Base-by-base conservation (phyloP, 2,329 filamentous ascomycete genomes). In the Aspergillus aculeatinus region DNA sequence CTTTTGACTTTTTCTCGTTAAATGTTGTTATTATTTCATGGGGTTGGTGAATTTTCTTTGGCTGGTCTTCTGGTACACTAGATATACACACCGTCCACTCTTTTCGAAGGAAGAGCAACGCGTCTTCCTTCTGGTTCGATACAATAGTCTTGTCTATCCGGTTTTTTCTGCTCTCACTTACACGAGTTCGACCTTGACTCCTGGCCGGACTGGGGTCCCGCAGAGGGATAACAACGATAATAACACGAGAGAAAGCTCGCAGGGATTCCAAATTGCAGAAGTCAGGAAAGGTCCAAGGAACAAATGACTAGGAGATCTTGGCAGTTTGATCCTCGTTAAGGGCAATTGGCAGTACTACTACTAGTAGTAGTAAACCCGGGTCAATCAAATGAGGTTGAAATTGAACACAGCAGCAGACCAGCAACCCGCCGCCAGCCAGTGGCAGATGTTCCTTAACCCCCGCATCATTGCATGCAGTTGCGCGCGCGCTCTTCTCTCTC, bases 381-480 rank as follows among this genome's bases (percentile, higher is more conserved):
- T 16, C 39, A 44, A 16, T 44, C 14, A 44, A 7, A 7, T 44
- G 39, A 44, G 39, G 57, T 62, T 62, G 50, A 67, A 59, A 16
- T 44, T 44, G 39, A 44, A 44, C 39, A 44, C 39, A 44, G 39
- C 39, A 44, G 39, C 39, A 44, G 39, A 44, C 39, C 56, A 60
- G 48, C 56, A 53, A 21, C n/a, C 16, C 25, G 51, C 52, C 53
- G 48, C 53, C 50, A 63, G 63, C 69, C 68, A 72, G 67, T 70
- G 60, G 67, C 60, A 61, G 58, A 60, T 57, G 66, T 68, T 72
- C 67, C 68, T 70, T 16, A 21, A 64, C 63, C 65, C 64, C 67
- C 69, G 65, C 66, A 63, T 65, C 55, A 25, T 60, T 52, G 56
- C 53, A 53, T 60, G 61, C 62, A 65, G 63, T 63, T 61, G 66